phyloP scores from a whole-genome alignment of 495 filamentous ascomycete species.

The Xylaria telfairii region DNA sequence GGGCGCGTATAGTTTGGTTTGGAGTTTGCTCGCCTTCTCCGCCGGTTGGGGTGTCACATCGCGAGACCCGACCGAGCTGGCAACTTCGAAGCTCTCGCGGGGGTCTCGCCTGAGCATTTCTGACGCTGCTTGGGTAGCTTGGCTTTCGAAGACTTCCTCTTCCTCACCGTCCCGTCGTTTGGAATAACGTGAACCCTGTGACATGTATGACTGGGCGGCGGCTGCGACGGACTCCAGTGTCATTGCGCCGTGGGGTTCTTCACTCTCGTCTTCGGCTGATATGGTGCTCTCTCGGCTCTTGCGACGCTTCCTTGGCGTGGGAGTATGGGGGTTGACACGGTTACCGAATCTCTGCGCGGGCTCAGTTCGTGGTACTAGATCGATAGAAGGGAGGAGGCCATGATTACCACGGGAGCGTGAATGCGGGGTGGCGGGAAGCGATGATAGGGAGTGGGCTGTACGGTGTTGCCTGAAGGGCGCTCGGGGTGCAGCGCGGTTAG shows the following conservation, averaged over 20 bases:
- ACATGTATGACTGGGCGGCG: constrained; percentile 48
- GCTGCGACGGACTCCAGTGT: constrained; percentile 63
- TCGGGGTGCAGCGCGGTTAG: constrained; percentile 49
- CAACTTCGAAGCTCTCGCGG: constrained; percentile 56
- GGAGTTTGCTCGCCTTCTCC: constrained; percentile 55
- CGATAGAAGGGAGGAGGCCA: constrained; percentile 58
- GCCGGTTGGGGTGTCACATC: constrained; percentile 50
- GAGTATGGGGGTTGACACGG: constrained; percentile 37
- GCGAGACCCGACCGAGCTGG: constrained; percentile 49
- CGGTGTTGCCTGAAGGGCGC: constrained; percentile 65
- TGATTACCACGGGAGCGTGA: constrained; percentile 49
- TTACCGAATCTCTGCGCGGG: constrained; percentile 47
- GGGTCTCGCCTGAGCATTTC: constrained; percentile 62
- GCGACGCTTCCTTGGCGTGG: constrained; percentile 46
- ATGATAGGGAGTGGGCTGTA: constrained; percentile 77
- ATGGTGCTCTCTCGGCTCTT: constrained; percentile 88
- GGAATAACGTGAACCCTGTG: constrained; percentile 43
- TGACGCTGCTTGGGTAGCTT: constrained; percentile 59
- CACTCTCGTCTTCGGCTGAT: constrained; percentile 77
- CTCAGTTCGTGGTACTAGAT: constrained; percentile 63
- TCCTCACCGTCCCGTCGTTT: constrained; percentile 42
- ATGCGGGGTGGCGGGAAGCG: constrained; percentile 77
- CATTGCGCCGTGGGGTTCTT: constrained; percentile 54
- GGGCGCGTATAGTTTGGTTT: constrained; percentile 73
- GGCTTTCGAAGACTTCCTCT: constrained; percentile 53